These are phyloP conservation scores for Paramecium octaurelia DNA, from an alignment of 73 alveolate species.

Conservation along the genomic window DNA sequence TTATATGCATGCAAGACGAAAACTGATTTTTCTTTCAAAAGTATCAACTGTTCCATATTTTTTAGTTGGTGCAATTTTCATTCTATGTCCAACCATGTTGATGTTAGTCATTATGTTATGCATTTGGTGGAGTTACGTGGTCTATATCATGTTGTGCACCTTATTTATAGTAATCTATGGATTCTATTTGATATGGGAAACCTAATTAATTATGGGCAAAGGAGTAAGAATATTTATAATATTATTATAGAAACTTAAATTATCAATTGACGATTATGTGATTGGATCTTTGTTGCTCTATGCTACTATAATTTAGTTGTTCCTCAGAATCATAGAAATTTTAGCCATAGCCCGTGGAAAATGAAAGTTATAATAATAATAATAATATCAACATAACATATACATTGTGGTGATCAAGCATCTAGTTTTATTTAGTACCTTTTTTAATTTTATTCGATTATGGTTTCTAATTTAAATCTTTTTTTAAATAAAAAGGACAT, in stretches of 20 bases:
- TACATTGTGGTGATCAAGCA: neutral
- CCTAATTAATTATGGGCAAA: constrained; percentile 13
- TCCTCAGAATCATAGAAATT: neutral
- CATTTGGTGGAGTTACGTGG: neutral
- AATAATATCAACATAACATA: neutral
- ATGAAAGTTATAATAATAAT: neutral
- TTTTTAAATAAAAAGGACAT: neutral
- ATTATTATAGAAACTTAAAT: neutral
- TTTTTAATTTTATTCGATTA: neutral
- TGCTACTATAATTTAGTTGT: neutral
- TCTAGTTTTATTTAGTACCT: neutral
- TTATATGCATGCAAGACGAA: neutral
- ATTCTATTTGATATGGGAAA: constrained; percentile 4
- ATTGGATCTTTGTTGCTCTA: neutral
- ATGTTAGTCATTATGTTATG: neutral
- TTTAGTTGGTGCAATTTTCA: neutral
- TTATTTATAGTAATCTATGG: neutral
- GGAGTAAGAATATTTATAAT: neutral
- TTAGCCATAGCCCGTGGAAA: constrained; percentile 1
- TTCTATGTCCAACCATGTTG: neutral
- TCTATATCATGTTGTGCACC: neutral
- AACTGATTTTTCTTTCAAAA: neutral
- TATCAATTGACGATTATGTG: constrained; percentile 8
- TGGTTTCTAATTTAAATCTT: neutral
- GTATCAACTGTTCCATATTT: neutral